Evolutionary conservation across 805 yeast species (phyloP).

Genomic region (Suhomyces sp.): DNA sequence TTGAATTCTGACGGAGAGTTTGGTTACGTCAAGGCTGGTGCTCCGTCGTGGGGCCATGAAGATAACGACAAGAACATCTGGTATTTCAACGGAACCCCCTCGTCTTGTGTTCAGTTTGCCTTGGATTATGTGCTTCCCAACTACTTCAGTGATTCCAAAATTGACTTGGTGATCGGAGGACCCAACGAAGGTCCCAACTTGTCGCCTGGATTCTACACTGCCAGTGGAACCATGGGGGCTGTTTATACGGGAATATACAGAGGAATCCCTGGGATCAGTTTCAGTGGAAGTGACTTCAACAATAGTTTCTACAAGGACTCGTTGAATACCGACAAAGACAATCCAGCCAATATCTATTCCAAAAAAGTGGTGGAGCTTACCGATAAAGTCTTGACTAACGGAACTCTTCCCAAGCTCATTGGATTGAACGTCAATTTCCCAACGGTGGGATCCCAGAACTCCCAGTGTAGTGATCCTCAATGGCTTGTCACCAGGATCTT

Average conservation of each 20-base stretch:
- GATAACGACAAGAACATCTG: constrained; percentile 29
- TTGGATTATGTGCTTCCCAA: constrained; percentile 24
- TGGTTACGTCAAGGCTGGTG: constrained; percentile 45
- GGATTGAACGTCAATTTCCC: constrained; percentile 30
- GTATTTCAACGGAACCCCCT: constrained; percentile 31
- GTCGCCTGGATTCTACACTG: constrained; percentile 28
- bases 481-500: constrained; percentile 13
- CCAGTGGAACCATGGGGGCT: constrained; percentile 28
- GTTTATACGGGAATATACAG: constrained; percentile 24
- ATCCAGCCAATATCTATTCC: constrained; percentile 27
- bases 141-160: constrained; percentile 17
- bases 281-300: constrained; percentile 26
- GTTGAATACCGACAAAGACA: constrained; percentile 16
- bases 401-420: constrained; percentile 19
- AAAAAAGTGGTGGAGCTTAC: constrained; percentile 24
- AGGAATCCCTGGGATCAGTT: constrained; percentile 27
- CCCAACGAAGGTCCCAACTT: constrained; percentile 31
- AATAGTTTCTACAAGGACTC: constrained; percentile 27
- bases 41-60: constrained; percentile 57
- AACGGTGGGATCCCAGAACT: constrained; percentile 20
- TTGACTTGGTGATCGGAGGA: constrained; percentile 28
- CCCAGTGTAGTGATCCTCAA: constrained; percentile 17
- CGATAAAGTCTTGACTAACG: constrained; percentile 11
- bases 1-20: constrained; percentile 48
- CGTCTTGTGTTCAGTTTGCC: constrained; percentile 27